Conservation (phyloP, 139 green algal genomes). For the Eudorina sp. region DNA sequence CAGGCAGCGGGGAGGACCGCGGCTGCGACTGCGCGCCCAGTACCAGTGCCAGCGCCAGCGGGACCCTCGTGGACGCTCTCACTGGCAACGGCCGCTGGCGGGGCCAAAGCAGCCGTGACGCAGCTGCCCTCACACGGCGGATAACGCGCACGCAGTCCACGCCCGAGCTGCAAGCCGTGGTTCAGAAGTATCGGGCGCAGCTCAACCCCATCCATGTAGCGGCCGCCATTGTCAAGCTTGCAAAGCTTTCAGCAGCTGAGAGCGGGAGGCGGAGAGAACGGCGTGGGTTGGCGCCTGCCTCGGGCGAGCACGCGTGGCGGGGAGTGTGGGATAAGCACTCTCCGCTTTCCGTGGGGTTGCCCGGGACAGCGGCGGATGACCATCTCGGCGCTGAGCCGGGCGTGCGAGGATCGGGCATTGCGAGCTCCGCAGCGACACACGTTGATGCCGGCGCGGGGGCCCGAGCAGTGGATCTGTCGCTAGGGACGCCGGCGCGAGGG, state of each 20-base stretch:
- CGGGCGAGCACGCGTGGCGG: too few species aligned
- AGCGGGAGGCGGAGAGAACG: neutral
- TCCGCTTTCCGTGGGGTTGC: too few species aligned
- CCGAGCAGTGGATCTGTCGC: too few species aligned
- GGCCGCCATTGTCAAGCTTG: conserved; percentile 51
- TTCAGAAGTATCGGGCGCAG: neutral
- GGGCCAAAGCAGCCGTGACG: neutral
- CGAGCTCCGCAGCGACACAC: too few species aligned
- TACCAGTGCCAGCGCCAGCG: neutral
- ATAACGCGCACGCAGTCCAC: conserved; percentile 8
- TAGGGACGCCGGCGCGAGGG: too few species aligned
- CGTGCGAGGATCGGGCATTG: too few species aligned
- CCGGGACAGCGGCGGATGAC: too few species aligned
- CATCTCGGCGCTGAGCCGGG: too few species aligned
- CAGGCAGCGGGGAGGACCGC: neutral
- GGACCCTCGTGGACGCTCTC: neutral
- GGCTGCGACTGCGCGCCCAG: conserved; percentile 19
- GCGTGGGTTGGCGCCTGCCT: neutral
- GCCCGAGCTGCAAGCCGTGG: conserved; percentile 45
- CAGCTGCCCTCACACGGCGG: neutral
- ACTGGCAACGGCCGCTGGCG: neutral
- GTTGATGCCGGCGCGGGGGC: too few species aligned
- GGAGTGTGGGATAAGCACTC: too few species aligned
- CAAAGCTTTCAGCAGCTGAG: conserved; percentile 29
- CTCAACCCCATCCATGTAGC: conserved; percentile 60